phyloP scores from a whole-genome alignment of 2,329 filamentous ascomycete species.

The Achaetomium macrosporum region DNA sequence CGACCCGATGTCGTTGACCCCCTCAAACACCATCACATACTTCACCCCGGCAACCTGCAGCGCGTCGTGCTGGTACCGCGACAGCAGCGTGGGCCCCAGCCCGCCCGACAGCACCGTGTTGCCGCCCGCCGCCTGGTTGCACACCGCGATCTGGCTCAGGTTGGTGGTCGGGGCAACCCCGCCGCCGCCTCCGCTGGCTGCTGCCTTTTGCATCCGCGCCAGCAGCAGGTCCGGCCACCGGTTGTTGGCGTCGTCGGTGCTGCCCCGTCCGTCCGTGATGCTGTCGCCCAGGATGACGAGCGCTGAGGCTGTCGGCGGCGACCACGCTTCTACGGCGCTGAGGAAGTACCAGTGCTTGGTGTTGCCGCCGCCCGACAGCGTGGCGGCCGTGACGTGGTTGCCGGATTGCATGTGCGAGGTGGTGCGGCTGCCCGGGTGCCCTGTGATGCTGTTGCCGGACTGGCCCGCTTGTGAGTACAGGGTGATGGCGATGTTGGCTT shows the following conservation, averaged over 20 bases:
- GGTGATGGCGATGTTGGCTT: conserved; percentile 50
- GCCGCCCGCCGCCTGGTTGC: conserved; percentile 64
- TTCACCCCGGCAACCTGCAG: conserved; percentile 50
- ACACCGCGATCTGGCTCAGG: conserved; percentile 47
- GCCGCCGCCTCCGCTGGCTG: too few relatives aligned
- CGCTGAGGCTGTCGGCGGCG: conserved; percentile 36
- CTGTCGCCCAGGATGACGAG: conserved; percentile 57
- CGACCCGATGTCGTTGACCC: conserved; percentile 62
- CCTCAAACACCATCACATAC: conserved; percentile 62
- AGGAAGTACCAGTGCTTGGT: conserved; percentile 52
- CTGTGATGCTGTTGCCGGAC: conserved; percentile 50
- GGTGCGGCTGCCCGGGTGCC: conserved; percentile 59
- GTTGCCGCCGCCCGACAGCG: conserved; percentile 36
- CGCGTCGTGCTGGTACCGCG: conserved; percentile 59
- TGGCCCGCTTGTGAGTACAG: conserved; percentile 55
- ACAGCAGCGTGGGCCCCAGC: conserved; percentile 55
- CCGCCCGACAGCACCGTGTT: conserved; percentile 58
- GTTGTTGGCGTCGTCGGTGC: conserved; percentile 54
- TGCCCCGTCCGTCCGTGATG: conserved; percentile 63
- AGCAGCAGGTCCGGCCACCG: conserved; percentile 56
- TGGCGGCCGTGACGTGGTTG: conserved; percentile 45
- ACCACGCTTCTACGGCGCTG: conserved; percentile 53
- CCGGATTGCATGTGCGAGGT: conserved; percentile 55
- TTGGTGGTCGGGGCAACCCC: conserved; percentile 11
- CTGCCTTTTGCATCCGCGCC: conserved; percentile 42